These are phyloP conservation scores for Stachybotrys echinatus DNA, from an alignment of 2,329 filamentous ascomycete genomes.

Conservation along the genomic window DNA sequence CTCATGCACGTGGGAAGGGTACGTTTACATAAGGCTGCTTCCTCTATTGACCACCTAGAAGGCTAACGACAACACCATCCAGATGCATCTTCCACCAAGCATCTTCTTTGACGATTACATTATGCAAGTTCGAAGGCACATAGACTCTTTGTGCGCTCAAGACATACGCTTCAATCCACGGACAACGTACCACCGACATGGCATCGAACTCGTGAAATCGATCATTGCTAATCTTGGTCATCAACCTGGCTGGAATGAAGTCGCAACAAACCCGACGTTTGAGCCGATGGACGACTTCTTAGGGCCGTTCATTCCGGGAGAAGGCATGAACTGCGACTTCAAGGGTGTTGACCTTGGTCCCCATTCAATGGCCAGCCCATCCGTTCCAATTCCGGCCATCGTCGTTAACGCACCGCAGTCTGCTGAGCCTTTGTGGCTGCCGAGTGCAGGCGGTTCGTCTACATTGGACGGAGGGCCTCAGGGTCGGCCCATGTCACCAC, in stretches of 20 bases:
- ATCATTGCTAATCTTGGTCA: conserved; percentile 19
- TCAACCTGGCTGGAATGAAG: conserved; percentile 4
- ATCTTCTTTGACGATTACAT: conserved; percentile 37
- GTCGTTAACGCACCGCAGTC: background rate
- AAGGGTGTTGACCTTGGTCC: background rate
- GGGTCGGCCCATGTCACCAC: conserved; percentile 15
- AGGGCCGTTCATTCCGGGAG: background rate
- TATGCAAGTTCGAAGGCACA: conserved; percentile 32
- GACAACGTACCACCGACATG: conserved; percentile 33
- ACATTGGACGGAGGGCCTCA: background rate
- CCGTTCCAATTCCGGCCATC: background rate
- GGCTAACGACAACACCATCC: conserved; percentile 8
- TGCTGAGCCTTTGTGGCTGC: background rate
- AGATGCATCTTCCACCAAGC: conserved; percentile 31
- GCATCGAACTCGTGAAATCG: conserved; percentile 33
- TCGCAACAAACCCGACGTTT: background rate
- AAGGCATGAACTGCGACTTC: background rate
- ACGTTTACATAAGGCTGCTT: conserved; percentile 11
- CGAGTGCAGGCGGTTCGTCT: background rate
- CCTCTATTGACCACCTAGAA: background rate
- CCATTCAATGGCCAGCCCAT: background rate
- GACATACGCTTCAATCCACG: conserved; percentile 21
- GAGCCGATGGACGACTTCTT: background rate
- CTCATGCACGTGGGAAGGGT: conserved; percentile 47
- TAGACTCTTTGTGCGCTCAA: conserved; percentile 36